phyloP scores from a whole-genome alignment of 805 yeast species.

The Kodamaea jinghongensis region DNA sequence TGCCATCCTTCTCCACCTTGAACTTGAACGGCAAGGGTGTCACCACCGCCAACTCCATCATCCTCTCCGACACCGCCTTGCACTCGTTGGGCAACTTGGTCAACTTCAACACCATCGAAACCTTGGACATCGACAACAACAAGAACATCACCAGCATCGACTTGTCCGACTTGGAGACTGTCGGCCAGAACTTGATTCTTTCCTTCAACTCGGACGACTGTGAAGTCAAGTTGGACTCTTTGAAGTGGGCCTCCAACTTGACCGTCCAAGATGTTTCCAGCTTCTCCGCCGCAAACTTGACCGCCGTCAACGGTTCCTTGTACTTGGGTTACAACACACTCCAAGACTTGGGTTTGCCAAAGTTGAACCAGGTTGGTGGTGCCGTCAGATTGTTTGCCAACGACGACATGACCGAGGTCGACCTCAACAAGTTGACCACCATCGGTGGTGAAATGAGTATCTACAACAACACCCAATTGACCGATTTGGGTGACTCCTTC shows the following conservation, averaged over 20 bases:
- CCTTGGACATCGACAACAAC: constrained; percentile 42
- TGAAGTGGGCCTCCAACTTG: constrained; percentile 43
- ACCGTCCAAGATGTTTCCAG: constrained; percentile 40
- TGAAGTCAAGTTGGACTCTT: constrained; percentile 30
- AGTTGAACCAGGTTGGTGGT: constrained; percentile 35
- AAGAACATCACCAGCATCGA: constrained; percentile 39
- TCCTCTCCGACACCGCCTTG: constrained; percentile 43
- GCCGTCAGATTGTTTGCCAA: constrained; percentile 42
- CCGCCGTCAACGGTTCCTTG: constrained; percentile 40
- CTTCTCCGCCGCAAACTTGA: constrained; percentile 31
- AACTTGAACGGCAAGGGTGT: constrained; percentile 35
- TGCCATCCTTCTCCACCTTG: constrained; percentile 40
- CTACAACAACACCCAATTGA: constrained; percentile 40
- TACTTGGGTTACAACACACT: constrained; percentile 40
- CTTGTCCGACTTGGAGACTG: constrained; percentile 30
- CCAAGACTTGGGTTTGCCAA: constrained; percentile 26
- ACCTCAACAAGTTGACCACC: constrained; percentile 26
- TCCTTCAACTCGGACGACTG: constrained; percentile 41
- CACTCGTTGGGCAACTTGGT: constrained; percentile 32
- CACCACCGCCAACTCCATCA: constrained; percentile 30
- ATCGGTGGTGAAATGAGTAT: constrained; percentile 42
- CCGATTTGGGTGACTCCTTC: constrained; percentile 29
- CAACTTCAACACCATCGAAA: constrained; percentile 29
- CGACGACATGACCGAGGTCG: constrained; percentile 36
- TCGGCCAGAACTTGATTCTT: constrained; percentile 34